Evolutionary conservation across 148 eudicot genomes (phyloP).

Genomic region (Rhododendron ferrugineum): DNA sequence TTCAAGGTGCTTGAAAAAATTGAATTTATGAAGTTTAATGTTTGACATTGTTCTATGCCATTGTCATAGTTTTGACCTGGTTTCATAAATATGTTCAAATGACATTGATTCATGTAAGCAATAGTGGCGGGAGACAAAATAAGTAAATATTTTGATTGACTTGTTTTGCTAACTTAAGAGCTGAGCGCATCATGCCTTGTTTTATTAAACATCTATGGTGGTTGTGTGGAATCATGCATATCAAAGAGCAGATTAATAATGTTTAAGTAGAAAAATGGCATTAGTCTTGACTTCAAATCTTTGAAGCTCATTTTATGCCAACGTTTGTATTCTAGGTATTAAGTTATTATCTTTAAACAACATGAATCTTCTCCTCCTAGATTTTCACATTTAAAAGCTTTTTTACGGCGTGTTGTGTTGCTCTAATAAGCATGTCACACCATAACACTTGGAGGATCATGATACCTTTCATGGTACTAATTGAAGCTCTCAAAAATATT

Average conservation of each 20-base stretch:
- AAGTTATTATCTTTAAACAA: background rate
- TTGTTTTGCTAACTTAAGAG: background rate
- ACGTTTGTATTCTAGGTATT: background rate
- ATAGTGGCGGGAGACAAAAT: background rate
- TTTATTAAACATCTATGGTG: background rate
- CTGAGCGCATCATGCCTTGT: background rate
- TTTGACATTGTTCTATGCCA: background rate
- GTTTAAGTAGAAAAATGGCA: background rate
- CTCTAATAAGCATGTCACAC: background rate
- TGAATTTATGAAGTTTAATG: background rate
- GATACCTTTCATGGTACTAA: background rate
- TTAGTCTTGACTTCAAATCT: background rate
- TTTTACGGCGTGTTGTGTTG: background rate
- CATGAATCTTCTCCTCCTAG: background rate
- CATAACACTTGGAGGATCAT: background rate
- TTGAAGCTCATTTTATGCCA: background rate
- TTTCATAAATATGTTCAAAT: background rate
- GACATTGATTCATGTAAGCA: background rate
- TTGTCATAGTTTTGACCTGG: background rate
- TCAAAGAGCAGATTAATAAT: background rate
- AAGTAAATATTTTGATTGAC: background rate
- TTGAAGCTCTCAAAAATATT: background rate
- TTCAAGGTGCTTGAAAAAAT: conserved; percentile 54
- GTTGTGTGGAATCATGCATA: background rate
- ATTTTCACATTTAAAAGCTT: background rate